Evolutionary conservation across 345 rosid species (phyloP), one percentile per base, ranked within the genome.

Genomic region (Aquilaria sinensis): DNA sequence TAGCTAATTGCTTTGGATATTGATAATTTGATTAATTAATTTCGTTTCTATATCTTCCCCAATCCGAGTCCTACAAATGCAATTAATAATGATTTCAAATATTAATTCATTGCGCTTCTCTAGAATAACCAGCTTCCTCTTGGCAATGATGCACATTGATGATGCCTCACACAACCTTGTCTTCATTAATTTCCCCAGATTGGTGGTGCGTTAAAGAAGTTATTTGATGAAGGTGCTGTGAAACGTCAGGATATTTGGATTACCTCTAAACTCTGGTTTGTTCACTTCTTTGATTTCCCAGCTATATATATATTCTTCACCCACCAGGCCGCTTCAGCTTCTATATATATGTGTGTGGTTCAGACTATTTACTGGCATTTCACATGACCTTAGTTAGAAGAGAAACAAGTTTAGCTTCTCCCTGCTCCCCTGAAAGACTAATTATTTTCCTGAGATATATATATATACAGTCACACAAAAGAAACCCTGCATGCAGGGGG

Each of bases 211-310:
- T 30, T 78, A 62, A 78, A 74, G 70, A 76, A 74, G 60, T 47
- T 81, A 3, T 74, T 76, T 30, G 70, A 72, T 53, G 62, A 59
- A 51, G 83, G 83, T 31, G 46, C 56, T 6, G 85, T 72, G 61
- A 81, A 74, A 65, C 83, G 81, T 48, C 78, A 73, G 15, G 72
- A 81, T 31, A 31, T 81, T 49, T 71, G 71, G 58, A 71, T 81
- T 51, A 81, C 86, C 31, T 76, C 79, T 2, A 81, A 81, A 58
- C 83, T 81, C 32, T 78, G 83, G 81, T 73, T 43, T 70, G 1
- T 57, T 63, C 45, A 49, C 12, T 14, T 56, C 71, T 7, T 47
- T 47, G 12, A 51, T 7, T 14, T 16, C 23, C 29, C 12, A 34
- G 5, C 4, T 53, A 41, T 23, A 23, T 23, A 23, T 23, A 23